phyloP scores from a whole-genome alignment of 208 protist species.

The Leishmania guyanensis region DNA sequence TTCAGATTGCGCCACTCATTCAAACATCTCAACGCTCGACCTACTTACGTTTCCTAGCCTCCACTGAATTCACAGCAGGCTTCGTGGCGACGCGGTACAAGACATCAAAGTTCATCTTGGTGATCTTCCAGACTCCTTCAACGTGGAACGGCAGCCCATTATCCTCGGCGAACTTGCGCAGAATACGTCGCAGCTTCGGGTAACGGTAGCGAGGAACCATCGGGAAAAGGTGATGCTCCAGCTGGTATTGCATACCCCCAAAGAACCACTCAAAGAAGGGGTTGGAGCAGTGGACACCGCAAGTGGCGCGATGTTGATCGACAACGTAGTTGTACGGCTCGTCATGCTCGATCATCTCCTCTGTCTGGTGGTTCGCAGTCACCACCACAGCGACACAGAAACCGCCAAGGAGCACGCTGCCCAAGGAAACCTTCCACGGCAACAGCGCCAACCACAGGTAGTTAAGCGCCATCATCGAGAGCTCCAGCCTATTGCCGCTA shows the following conservation, averaged over 20 bases:
- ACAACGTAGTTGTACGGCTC: slow-evolving; percentile 79
- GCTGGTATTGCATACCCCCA: slow-evolving; percentile 86
- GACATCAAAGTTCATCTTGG: slow-evolving; percentile 74
- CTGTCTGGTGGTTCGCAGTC: slow-evolving; percentile 80
- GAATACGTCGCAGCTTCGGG: slow-evolving; percentile 49
- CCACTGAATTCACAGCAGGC: slow-evolving; percentile 21
- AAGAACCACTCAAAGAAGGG: slow-evolving; percentile 85
- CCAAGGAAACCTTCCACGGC: slow-evolving; percentile 66
- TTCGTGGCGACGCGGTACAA: slow-evolving; percentile 38
- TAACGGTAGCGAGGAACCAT: slow-evolving; percentile 76
- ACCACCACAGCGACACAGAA: slow-evolving; percentile 79
- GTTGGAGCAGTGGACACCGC: slow-evolving; percentile 70
- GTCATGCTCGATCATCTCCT: slow-evolving; percentile 78
- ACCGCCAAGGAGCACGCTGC: slow-evolving; percentile 69
- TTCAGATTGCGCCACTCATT: background rate
- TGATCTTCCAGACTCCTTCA: slow-evolving; percentile 59
- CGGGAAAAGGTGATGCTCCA: slow-evolving; percentile 85
- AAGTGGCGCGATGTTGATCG: slow-evolving; percentile 75
- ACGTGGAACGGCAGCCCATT: slow-evolving; percentile 76
- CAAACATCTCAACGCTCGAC: background rate
- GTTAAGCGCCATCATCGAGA: slow-evolving; percentile 60
- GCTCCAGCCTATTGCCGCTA: slow-evolving; percentile 64
- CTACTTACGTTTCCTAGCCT: slow-evolving; percentile 16
- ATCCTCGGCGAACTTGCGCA: slow-evolving; percentile 80
- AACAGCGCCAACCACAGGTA: slow-evolving; percentile 72